Evolutionary conservation across 108 stramenopile genomes (phyloP), one percentile per base, ranked within the genome.

Genomic region (Skeletonema potamos): DNA sequence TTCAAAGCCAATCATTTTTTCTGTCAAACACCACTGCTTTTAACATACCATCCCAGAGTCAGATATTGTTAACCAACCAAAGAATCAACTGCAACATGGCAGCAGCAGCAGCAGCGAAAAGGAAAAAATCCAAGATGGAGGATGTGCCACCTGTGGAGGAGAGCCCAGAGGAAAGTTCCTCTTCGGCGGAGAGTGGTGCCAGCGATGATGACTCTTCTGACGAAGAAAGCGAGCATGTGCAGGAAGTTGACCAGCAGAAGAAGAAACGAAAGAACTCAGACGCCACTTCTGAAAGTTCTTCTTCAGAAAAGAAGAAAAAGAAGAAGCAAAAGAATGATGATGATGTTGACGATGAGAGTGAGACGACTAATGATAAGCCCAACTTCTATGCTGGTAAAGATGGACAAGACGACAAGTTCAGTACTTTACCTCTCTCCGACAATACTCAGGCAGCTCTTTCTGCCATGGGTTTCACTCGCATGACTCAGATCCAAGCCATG

Each of bases 401-500:
- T 20, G 71, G 74, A 62, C 26, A 44, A 58, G 66, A 85, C 27
- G 82, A 81, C 22, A 65, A 74, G 11, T 99, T 99, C 84, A 64
- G 85, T 28, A 82, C 84, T 10, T 78, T 99, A 27, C 97, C 97
- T 15, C 86, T 99, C 37, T 94, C 94, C 6, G 93, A 95, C 6
- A 85, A 58, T 39, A 99, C 98, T 27, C 86, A 95, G 69, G 33
- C 64, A 13, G 95, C 90, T 8, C 79, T 99, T 12, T 62, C 82
- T 18, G 76, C 73, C 7, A 77, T 97, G 80, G 90, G 87, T 0
- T 94, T 95, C 70, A 82, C 73, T 10, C 89, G 68, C 11, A 96
- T 97, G 92, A 98, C 99, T 5, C 93, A 99, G 72, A 96, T 99
- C 74, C 98, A 99, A 86, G 80, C 89, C 57, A 88, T 85, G 78